Base-by-base conservation (phyloP, 148 eudicot genomes). In the Drosera capensis region DNA sequence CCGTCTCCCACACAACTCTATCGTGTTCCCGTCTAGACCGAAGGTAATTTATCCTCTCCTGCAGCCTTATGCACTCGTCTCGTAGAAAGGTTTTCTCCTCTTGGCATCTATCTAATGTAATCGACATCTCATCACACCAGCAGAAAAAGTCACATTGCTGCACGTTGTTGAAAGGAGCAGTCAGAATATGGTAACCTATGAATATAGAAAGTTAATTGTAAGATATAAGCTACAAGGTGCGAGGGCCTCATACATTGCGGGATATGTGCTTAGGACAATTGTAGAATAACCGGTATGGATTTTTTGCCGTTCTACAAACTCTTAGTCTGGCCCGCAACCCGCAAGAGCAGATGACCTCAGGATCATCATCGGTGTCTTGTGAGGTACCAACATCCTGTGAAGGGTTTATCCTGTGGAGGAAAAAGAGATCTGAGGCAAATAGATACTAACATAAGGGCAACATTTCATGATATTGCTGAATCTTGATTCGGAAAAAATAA, bases 71-170 rank as follows among this genome's bases (percentile, higher is more conserved):
- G 56, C 74, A 69, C 45, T 69, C 69, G 22, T 41, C 62, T 7
- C 58, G 69, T 18, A 69, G 66, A 23, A 59, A 55, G 29, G 24
- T 50, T 11, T 50, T 55, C 56, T 69, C 74, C 51, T 20, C 57
- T 38, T 49, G 18, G 53, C 57, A 46, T 55, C 69, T 69, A 26
- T 69, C 70, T 35, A 50, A 16, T 38, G 46, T 47, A 46, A 55
- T 37, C 22, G 70, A 35, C n/a, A 55, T 22, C 29, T 69, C 74
- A 55, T 69, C 74, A 44, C 65, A 64, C 74, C 74, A 69, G 3
- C 45, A 55, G 34, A 69, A 64, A 40, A 59, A 69, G 38, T 64
- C 63, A 25, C 74, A 69, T 64, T 69, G 74, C 70, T 69, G 69
- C 46, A 50, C 39, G 25, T 24, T 38, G 19, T 26, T 41, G 29